A percentile compares a stretch with the other conserved stretches of the same genome.
These are phyloP conservation scores for Exsudoporus frostii DNA, from an alignment of 768 basidiomycete genomes.

Conservation along the genomic window DNA sequence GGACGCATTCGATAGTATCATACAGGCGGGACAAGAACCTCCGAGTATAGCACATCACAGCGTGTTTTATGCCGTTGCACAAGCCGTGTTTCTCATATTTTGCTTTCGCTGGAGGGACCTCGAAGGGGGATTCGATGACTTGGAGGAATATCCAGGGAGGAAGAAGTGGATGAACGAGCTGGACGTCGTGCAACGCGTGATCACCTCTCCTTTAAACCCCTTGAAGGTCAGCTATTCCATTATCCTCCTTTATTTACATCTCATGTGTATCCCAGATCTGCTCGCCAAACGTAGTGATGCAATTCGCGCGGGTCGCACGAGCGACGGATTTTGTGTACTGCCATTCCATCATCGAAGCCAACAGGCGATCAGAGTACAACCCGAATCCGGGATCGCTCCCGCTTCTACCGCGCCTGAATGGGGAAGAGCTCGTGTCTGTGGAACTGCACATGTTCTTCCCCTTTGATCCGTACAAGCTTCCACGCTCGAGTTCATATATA, in stretches of 20 bases:
- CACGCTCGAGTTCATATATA: conserved; percentile 73
- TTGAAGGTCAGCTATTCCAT: conserved; percentile 45
- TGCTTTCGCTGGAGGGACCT: conserved; percentile 97
- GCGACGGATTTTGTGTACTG: conserved; percentile 92
- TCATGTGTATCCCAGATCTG: conserved; percentile 59
- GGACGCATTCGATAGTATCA: conserved; percentile 58
- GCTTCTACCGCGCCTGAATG: conserved; percentile 20
- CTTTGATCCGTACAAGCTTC: conserved; percentile 94
- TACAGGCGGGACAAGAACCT: conserved; percentile 36
- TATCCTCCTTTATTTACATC: neutral
- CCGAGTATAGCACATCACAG: conserved; percentile 45
- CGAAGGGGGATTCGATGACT: conserved; percentile 56
- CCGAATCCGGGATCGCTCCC: conserved; percentile 24
- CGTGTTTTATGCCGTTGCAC: conserved; percentile 89
- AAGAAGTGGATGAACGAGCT: conserved; percentile 87
- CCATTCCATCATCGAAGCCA: conserved; percentile 88
- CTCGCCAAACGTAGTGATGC: conserved; percentile 83
- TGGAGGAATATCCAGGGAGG: conserved; percentile 43
- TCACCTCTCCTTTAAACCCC: conserved; percentile 84
- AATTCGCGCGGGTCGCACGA: conserved; percentile 92
- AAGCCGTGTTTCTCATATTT: conserved; percentile 93
- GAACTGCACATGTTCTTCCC: conserved; percentile 96
- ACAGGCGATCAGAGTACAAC: conserved; percentile 62
- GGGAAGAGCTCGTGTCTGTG: conserved; percentile 43
- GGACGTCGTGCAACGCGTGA: conserved; percentile 71